A percentile compares a stretch with the other conserved stretches of the same genome.
Evolutionary conservation across 2,329 filamentous ascomycete species (phyloP).

Genomic region (Trichoderma harzianum): DNA sequence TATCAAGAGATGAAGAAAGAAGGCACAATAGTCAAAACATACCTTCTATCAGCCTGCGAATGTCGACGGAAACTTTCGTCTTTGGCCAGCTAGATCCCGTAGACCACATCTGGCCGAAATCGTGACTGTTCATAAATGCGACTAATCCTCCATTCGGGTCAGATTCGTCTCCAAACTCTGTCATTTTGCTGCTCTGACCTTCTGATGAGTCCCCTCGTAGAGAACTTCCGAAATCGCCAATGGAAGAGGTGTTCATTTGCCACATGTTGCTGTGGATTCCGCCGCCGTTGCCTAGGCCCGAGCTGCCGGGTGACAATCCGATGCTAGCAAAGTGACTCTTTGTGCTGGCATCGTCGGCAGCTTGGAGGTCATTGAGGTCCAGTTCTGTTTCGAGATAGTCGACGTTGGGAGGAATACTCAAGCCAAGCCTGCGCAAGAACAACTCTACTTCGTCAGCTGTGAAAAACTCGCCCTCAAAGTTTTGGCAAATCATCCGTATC

Average conservation of each 20-base stretch:
- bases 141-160: not conserved
- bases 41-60: slow-evolving; percentile 35
- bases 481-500: slow-evolving; percentile 54
- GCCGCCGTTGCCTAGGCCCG: not conserved
- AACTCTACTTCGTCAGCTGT: slow-evolving; percentile 73
- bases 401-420: slow-evolving; percentile 57
- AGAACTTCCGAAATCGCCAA: not conserved
- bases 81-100: slow-evolving; percentile 25
- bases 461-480: slow-evolving; percentile 72
- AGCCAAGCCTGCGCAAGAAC: slow-evolving; percentile 63
- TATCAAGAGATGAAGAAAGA: not conserved
- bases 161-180: not conserved
- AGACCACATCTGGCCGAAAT: slow-evolving; percentile 12
- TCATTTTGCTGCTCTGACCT: not conserved
- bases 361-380: slow-evolving; percentile 40
- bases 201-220: not conserved
- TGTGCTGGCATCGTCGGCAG: not conserved
- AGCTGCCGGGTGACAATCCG: not conserved
- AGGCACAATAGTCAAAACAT: slow-evolving; percentile 15
- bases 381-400: slow-evolving; percentile 61
- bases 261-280: not conserved
- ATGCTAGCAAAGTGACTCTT: not conserved
- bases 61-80: slow-evolving; percentile 35
- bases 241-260: not conserved
- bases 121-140: slow-evolving; percentile 4